Evolutionary conservation across 2,329 filamentous ascomycete genomes (phyloP), one percentile per base, ranked within the genome.

Genomic region (Intubia oerlemansii): DNA sequence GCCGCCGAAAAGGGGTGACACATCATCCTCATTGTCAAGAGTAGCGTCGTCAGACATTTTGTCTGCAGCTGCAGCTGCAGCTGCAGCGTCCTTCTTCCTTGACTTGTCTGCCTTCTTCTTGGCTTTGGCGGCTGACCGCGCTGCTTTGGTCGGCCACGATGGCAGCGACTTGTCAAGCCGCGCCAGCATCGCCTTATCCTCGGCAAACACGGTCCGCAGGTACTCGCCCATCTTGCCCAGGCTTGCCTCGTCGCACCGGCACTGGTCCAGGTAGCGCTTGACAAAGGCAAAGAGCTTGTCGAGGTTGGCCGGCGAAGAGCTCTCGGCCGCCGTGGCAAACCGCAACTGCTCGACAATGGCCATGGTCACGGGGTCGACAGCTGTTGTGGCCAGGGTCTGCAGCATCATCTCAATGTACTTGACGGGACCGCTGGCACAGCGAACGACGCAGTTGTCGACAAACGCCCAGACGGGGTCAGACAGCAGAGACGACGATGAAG

Each of bases 381-480:
- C 42, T 26, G 39, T 39, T 14, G 25, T 38, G n/a, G 44, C 37
- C 24, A 40, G 41, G 10, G 63, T 38, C 23, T 66, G 59, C 30
- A 70, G 59, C 16, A 79, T 48, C 42, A 69, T 55, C 35, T 88
- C 76, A 17, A 88, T 67, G 42, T 92, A 85, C 44, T 81, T 90
- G 42, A 90, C 73, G 0, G 81, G 77, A 15, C 74, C 73, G 3
- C 54, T 70, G 11, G 72, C 71, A 39, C 79, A 78, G 15, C 84
- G 67, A 17, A 67, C 68, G 29, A 79, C 58, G 46, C 80, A 90
- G 36, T 90, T 82, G 42, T 93, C 84, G 16, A 93, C 47, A 42
- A 88, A 90, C 1, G 56, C 47, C 51, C 77, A 76, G 1, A 82
- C 44, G 0, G 44, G 39, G 10, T 53, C 48, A 3, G 30, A 29